Base-by-base conservation (phyloP, 306 rosid genomes). In the Cotoneaster glaucophyllus region DNA sequence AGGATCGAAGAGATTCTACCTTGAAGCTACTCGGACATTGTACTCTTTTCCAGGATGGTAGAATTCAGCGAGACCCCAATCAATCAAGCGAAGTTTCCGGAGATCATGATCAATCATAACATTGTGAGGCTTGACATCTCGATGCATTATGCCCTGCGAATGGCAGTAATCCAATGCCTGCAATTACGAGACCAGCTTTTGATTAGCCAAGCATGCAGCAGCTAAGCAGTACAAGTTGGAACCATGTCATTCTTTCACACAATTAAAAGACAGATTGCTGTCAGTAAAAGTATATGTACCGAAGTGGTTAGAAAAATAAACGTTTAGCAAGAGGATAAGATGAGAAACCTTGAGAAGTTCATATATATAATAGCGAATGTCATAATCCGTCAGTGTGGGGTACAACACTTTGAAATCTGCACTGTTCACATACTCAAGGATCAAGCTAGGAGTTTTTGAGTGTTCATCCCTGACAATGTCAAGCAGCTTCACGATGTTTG, bases 61-160 rank as follows among this genome's bases (percentile, higher is more conserved):
- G 41, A 85, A 82, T 77, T 85, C 86, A 34, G 88, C 86, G 64
- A 85, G 86, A 80, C 88, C 88, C 84, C 86, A 82, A 61, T 85
- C 88, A 59, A 85, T 85, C 82, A 85, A 67, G 77, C 82, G 82
- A 79, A 85, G 88, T 81, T 85, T 85, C 22, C 78, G 67, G 73
- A 82, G 69, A 50, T 85, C 86, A 22, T 85, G 88, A 53, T 85
- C 88, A 21, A 85, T 85, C 88, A 85, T 85, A 64, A 85, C 86
- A 76, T 85, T 85, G 54, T 85, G 86, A 71, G 88, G 88, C 67
- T 85, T 85, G 57, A 85, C 86, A 69, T 85, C 86, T 65, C 88
- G 83, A 67, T 85, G 88, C 86, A 85, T 82, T 72, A 85, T 85
- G 50, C 88, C 88, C 64, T 85, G 86, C 17, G 86, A 79, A 79